Percentiles rank a stretch among this genome's conserved stretches.
Conservation (phyloP, 139 green algal species). For the Chlorella sp. region DNA sequence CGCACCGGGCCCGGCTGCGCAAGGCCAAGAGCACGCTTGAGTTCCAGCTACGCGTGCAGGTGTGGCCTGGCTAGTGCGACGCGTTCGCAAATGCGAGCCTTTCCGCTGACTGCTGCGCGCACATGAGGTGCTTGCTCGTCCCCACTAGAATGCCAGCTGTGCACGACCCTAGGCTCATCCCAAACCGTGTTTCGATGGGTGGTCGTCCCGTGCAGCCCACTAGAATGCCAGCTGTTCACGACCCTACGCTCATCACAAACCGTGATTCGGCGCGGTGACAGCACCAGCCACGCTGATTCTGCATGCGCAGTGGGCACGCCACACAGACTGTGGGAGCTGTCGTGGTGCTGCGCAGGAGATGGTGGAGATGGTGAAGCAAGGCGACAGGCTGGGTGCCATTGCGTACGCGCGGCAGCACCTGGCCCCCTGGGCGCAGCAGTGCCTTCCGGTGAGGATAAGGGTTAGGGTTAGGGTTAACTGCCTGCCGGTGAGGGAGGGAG, state of each 20-base stretch:
- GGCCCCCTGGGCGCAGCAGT: slow-evolving; percentile 51
- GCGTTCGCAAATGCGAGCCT: not conserved
- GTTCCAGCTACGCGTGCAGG: slow-evolving; percentile 79
- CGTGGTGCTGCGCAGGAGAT: slow-evolving; percentile 67
- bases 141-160: not conserved
- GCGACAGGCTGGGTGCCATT: slow-evolving; percentile 58
- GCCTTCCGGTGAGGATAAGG: slow-evolving; percentile 9
- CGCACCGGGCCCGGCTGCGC: slow-evolving; percentile 55
- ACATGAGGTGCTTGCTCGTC: not conserved
- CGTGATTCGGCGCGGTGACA: no score
- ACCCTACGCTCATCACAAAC: no score
- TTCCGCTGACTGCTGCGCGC: not conserved
- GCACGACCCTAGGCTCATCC: not conserved
- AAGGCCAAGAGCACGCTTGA: slow-evolving; percentile 82
- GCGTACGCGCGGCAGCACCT: slow-evolving; percentile 72
- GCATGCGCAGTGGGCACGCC: no score
- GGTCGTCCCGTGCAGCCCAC: not conserved
- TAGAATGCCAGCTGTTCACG: no score
- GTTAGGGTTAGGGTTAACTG: no score
- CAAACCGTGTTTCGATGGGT: not conserved
- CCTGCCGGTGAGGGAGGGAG: not conserved
- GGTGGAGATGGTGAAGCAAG: slow-evolving; percentile 79
- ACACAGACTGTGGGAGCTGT: not conserved
- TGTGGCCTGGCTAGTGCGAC: no score
- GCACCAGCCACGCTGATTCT: no score